phyloP scores from a whole-genome alignment of 208 protist genomes.

The Crithidia bombi region DNA sequence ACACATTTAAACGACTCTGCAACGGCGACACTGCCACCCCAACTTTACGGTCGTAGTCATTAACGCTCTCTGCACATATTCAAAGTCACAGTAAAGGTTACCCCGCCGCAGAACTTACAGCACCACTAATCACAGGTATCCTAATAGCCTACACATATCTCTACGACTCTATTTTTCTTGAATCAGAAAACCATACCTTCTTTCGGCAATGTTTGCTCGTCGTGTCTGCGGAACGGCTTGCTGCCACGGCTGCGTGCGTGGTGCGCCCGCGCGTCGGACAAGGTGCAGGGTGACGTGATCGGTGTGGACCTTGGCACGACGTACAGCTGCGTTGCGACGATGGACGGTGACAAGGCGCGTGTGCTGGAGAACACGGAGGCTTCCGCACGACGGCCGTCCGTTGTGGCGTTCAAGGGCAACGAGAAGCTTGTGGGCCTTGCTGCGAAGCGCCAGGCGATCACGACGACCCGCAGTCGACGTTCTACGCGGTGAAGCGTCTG shows the following conservation, averaged over 20 bases:
- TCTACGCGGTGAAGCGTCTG: constrained; percentile 89
- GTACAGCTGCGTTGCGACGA: constrained; percentile 71
- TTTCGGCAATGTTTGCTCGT: constrained; percentile 5
- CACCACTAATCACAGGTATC: no score
- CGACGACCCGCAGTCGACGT: constrained; percentile 78
- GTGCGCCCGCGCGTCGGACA: constrained; percentile 53
- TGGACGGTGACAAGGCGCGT: constrained; percentile 94
- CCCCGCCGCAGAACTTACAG: no score
- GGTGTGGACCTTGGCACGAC: constrained; percentile 89
- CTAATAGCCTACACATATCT: background rate
- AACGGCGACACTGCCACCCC: no score
- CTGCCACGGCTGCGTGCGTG: no score
- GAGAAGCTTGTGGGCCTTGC: constrained; percentile 83
- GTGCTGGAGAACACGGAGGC: constrained; percentile 81
- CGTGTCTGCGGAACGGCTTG: no score
- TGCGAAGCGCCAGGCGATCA: constrained; percentile 86
- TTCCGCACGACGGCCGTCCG: constrained; percentile 87
- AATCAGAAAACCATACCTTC: background rate
- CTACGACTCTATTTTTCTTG: background rate
- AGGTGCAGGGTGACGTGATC: constrained; percentile 84
- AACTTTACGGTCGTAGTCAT: no score
- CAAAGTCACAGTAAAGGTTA: no score
- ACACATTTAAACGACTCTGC: no score
- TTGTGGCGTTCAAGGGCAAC: constrained; percentile 82
- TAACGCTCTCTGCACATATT: no score